Percentiles rank a stretch among this genome's conserved stretches.
phyloP scores from a whole-genome alignment of 2,329 filamentous ascomycete genomes.

The Ophiocordyceps camponoti-floridani region DNA sequence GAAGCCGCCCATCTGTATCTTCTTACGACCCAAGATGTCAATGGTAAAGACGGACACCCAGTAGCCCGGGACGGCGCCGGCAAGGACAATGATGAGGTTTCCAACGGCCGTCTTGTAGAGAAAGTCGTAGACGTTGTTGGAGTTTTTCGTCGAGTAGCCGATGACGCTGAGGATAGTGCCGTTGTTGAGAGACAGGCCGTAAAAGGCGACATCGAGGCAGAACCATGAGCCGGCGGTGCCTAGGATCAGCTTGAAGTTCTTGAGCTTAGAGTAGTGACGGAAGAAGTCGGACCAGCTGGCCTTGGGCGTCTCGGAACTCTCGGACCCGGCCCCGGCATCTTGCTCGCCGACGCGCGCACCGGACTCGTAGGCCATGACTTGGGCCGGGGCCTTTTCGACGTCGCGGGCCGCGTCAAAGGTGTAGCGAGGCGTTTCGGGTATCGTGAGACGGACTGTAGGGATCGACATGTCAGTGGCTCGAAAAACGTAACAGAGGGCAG shows the following conservation, averaged over 20 bases:
- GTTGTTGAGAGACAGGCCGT: constrained; percentile 60
- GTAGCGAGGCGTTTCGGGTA: constrained; percentile 76
- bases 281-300: constrained; percentile 57
- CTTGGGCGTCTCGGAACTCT: constrained; percentile 45
- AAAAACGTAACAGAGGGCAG: constrained; percentile 20
- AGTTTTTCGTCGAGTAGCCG: constrained; percentile 39
- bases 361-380: constrained; percentile 56
- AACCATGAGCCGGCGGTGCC: constrained; percentile 81
- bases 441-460: constrained; percentile 43
- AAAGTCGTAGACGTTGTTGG: constrained; percentile 43
- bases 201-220: constrained; percentile 45
- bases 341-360: constrained; percentile 44
- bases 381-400: constrained; percentile 53
- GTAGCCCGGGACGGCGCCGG: constrained; percentile 66
- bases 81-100: constrained; percentile 62
- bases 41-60: constrained; percentile 63
- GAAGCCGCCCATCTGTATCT: constrained; percentile 53
- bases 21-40: constrained; percentile 59
- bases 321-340: constrained; percentile 43
- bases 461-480: background rate
- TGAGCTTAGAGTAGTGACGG: constrained; percentile 51
- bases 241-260: constrained; percentile 53
- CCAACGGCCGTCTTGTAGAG: constrained; percentile 61
- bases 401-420: constrained; percentile 69
- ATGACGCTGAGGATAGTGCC: constrained; percentile 53